These are phyloP conservation scores for Torulaspora maleeae DNA, from an alignment of 805 yeast species.

Conservation along the genomic window DNA sequence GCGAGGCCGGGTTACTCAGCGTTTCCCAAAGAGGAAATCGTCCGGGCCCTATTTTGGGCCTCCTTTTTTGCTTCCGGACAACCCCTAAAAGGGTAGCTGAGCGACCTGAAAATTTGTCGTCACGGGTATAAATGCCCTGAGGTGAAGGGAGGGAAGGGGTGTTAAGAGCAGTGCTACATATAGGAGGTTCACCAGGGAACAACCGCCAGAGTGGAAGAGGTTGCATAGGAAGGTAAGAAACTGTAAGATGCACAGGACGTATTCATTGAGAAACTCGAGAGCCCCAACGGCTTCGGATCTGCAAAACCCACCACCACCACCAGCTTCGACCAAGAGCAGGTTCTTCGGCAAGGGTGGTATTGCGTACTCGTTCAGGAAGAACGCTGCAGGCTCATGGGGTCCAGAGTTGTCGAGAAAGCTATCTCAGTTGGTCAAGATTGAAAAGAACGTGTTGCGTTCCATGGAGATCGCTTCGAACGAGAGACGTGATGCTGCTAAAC, in stretches of 20 bases:
- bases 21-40: not conserved
- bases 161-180: not conserved
- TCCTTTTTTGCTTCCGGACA: not conserved
- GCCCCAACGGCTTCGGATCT: constrained; percentile 97
- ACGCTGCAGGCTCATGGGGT: constrained; percentile 73
- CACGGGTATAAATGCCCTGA: constrained; percentile 7
- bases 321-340: constrained; percentile 74
- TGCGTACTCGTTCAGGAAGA: constrained; percentile 57
- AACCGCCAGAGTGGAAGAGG: not conserved
- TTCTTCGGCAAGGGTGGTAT: constrained; percentile 81
- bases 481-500: constrained; percentile 77
- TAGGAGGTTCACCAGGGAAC: not conserved
- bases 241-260: constrained; percentile 87
- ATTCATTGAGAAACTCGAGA: constrained; percentile 88
- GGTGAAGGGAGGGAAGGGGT: constrained; percentile 2
- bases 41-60: not conserved
- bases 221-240: no score
- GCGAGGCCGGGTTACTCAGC: not conserved
- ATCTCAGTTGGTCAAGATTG: constrained; percentile 71
- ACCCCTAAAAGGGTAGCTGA: constrained; percentile 2
- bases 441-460: constrained; percentile 74
- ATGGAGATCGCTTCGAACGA: constrained; percentile 73
- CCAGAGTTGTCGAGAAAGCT: constrained; percentile 76
- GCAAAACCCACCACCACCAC: constrained; percentile 91
- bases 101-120: not conserved